Percentiles rank a stretch among this genome's conserved stretches.
phyloP scores from a whole-genome alignment of 1,139 yeast genomes.

The Meyerozyma elateridarum region DNA sequence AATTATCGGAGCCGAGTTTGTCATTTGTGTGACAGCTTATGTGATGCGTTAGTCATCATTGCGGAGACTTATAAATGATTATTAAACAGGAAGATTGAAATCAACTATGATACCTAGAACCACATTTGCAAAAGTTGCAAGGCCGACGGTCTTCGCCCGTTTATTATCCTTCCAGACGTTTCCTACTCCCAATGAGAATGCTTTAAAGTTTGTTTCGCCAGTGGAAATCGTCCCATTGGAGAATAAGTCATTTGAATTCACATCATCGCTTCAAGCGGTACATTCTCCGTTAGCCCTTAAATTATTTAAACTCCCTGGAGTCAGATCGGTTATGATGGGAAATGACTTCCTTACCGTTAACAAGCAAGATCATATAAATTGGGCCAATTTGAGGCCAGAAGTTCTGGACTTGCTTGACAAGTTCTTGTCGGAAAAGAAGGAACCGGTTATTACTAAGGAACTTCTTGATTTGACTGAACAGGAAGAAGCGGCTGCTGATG shows the following conservation, averaged over 20 bases:
- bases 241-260: slow-evolving; percentile 56
- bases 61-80: slow-evolving; percentile 1
- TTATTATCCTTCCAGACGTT: slow-evolving; percentile 36
- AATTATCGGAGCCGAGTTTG: neutral
- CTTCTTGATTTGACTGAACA: slow-evolving; percentile 32
- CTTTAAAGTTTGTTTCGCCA: slow-evolving; percentile 67
- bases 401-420: slow-evolving; percentile 37
- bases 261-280: slow-evolving; percentile 65
- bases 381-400: slow-evolving; percentile 45
- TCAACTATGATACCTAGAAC: slow-evolving; percentile 1
- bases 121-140: neutral
- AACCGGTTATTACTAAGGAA: slow-evolving; percentile 52
- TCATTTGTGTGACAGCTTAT: neutral
- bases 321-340: slow-evolving; percentile 85
- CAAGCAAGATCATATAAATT: slow-evolving; percentile 42
- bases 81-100: neutral
- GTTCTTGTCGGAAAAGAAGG: slow-evolving; percentile 30
- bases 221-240: slow-evolving; percentile 62
- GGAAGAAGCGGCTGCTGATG: slow-evolving; percentile 47
- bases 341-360: slow-evolving; percentile 44
- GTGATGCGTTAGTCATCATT: neutral
- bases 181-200: slow-evolving; percentile 88
- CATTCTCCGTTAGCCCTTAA: slow-evolving; percentile 80
- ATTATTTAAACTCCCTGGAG: slow-evolving; percentile 80
- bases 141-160: slow-evolving; percentile 11